Evolutionary conservation across 2,329 filamentous ascomycete species (phyloP).

Genomic region (Exophiala alcalophila): DNA sequence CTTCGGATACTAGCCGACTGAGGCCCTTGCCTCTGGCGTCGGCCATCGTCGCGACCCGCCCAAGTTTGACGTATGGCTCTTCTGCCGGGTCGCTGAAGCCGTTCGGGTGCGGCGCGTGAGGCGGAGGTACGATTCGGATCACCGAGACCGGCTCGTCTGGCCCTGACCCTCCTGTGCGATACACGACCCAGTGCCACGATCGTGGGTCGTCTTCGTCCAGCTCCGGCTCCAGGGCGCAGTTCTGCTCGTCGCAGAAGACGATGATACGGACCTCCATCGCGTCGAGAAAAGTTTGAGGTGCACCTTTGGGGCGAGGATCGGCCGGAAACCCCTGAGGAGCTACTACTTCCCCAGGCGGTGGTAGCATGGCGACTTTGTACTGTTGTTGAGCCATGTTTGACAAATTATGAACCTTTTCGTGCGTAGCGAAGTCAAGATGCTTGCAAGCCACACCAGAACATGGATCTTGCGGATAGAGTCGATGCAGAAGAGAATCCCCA

Average conservation of each 20-base stretch:
- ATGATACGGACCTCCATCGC: slow-evolving; percentile 57
- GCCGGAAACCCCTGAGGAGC: slow-evolving; percentile 30
- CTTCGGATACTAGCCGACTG: slow-evolving; percentile 63
- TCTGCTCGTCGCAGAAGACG: slow-evolving; percentile 59
- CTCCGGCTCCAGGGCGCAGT: slow-evolving; percentile 63
- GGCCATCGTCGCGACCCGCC: slow-evolving; percentile 68
- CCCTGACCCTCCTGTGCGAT: slow-evolving; percentile 47
- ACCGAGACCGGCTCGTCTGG: slow-evolving; percentile 63
- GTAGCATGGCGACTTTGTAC: slow-evolving; percentile 15
- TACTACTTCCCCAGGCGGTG: slow-evolving; percentile 25
- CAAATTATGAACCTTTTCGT: too few species aligned
- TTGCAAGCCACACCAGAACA: too few species aligned
- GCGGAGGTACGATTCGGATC: slow-evolving; percentile 77
- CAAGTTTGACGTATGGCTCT: slow-evolving; percentile 80
- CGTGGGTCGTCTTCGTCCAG: slow-evolving; percentile 76
- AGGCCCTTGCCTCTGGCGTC: slow-evolving; percentile 65
- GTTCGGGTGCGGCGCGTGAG: slow-evolving; percentile 61
- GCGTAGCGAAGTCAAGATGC: too few species aligned
- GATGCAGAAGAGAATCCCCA: background rate
- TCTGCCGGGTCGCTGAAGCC: slow-evolving; percentile 29
- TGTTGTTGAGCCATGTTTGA: slow-evolving; percentile 3
- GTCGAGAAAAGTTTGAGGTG: slow-evolving; percentile 57
- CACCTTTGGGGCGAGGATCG: slow-evolving; percentile 19
- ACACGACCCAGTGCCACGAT: slow-evolving; percentile 85
- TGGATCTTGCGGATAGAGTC: background rate